A percentile compares a stretch with the other conserved stretches of the same genome.
Evolutionary conservation across 1,139 yeast genomes (phyloP).

Genomic region (Chernovozyma aurita): DNA sequence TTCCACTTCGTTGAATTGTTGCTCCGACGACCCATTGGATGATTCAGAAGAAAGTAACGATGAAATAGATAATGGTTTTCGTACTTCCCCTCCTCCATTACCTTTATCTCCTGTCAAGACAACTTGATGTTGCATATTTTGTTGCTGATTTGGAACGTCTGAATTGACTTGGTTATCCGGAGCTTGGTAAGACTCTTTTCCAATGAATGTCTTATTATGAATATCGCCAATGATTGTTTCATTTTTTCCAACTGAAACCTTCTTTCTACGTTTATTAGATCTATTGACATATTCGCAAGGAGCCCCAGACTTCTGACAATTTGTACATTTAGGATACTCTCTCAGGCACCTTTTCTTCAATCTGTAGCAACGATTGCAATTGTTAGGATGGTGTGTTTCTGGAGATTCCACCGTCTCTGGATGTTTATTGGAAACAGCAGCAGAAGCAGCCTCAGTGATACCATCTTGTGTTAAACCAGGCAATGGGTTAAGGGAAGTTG

Average conservation of each 20-base stretch:
- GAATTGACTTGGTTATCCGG: no score
- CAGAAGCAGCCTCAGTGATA: not conserved
- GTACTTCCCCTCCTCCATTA: no score
- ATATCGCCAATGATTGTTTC: slow-evolving; percentile 5
- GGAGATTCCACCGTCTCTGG: slow-evolving; percentile 15
- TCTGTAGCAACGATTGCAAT: slow-evolving; percentile 41
- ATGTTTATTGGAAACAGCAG: not conserved
- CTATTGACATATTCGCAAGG: slow-evolving; percentile 36
- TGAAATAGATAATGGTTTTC: no score
- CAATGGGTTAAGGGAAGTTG: not conserved
- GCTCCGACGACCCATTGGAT: no score
- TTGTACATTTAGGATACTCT: slow-evolving; percentile 33
- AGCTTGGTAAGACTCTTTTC: no score
- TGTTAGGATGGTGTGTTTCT: slow-evolving; percentile 29
- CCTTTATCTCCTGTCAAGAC: no score
- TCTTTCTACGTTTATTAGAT: slow-evolving; percentile 22
- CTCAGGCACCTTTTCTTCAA: slow-evolving; percentile 42
- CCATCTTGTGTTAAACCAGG: not conserved
- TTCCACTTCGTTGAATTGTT: no score
- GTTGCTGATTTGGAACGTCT: no score
- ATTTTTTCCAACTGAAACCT: slow-evolving; percentile 3
- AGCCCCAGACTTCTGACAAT: slow-evolving; percentile 32
- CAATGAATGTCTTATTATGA: no score
- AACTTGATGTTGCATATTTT: no score
- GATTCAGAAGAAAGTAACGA: not conserved